Evolutionary conservation across 2,329 filamentous ascomycete species (phyloP), one percentile per base, ranked within the genome.

Genomic region (Penicillium sp.): DNA sequence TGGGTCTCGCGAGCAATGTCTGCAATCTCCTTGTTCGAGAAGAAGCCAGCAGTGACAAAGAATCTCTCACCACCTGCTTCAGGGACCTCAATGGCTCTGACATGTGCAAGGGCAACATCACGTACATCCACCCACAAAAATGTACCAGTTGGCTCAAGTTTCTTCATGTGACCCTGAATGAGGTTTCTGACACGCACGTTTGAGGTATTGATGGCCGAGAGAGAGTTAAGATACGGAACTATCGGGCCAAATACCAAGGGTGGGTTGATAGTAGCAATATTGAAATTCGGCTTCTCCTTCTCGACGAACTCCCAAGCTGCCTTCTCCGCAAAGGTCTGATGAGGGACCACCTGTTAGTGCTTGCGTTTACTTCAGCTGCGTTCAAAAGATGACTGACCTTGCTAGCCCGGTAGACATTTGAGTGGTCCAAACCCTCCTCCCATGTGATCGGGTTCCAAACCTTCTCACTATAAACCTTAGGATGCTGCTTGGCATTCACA

Each of bases 171-270:
- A 16, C 88, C 88, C 7, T 78, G 80, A n/a, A 87, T 78, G 47
- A 89, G 73, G 56, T 86, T 79, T 8, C 82, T 76, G 50, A 90
- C 80, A 18, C 85, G 81, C 61, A 85, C 80, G 68, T 91, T 91
- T 13, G 86, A 89, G 1, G 87, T 89, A 74, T 91, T 92, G 57
- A 91, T 75, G 1, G 75, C 75, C n/a, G 84, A 80, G 0, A 89
- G 76, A 19, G 76, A 80, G 57, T 84, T 81, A 2, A 91, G 77
- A 60, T 85, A 84, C 61, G 87, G 81, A 46, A 85, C 80, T 7
- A 87, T 72, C 0, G 86, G 85, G 0, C 86, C 86, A 38, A 87
- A 81, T 0, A 85, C 83, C 51, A 83, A 76, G 0, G 85, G 85
- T 47, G 83, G 82, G 64, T 83, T 84, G 62, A 89, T 82, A 6